phyloP scores from a whole-genome alignment of 306 rosid species.

The Amphicarpaea edgeworthii region DNA sequence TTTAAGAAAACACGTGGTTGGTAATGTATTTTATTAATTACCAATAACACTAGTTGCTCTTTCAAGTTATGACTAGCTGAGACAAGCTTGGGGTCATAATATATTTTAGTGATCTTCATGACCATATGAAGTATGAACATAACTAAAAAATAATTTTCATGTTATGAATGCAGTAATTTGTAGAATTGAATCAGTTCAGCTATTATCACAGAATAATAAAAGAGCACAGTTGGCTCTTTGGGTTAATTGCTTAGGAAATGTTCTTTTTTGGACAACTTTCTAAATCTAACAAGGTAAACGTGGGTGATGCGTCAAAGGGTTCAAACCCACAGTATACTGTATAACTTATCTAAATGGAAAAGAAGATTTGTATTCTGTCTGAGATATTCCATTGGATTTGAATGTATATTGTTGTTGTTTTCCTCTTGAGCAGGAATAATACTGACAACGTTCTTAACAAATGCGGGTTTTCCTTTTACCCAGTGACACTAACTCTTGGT shows the following conservation, averaged over 20 bases:
- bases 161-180: not conserved
- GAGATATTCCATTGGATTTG: constrained; percentile 33
- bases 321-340: not conserved
- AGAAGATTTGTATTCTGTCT: not conserved
- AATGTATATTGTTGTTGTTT: constrained; percentile 2
- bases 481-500: constrained; percentile 18
- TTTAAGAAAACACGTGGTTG: constrained; percentile 2
- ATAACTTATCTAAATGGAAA: constrained; percentile 29
- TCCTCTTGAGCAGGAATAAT: constrained; percentile 27
- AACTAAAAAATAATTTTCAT: not conserved
- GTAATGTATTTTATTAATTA: not conserved
- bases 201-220: not conserved
- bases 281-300: constrained; percentile 29
- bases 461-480: constrained; percentile 29
- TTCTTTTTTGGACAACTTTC: not conserved
- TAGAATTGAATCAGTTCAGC: not conserved
- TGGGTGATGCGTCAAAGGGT: not conserved
- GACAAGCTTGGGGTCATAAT: constrained; percentile 5
- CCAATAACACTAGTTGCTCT: not conserved
- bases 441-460: not conserved
- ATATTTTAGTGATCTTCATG: not conserved
- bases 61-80: not conserved
- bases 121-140: not conserved
- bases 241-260: constrained; percentile 4
- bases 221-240: constrained; percentile 7